Conservation (phyloP, 2,329 filamentous ascomycete genomes). For the Capronia coronata region DNA sequence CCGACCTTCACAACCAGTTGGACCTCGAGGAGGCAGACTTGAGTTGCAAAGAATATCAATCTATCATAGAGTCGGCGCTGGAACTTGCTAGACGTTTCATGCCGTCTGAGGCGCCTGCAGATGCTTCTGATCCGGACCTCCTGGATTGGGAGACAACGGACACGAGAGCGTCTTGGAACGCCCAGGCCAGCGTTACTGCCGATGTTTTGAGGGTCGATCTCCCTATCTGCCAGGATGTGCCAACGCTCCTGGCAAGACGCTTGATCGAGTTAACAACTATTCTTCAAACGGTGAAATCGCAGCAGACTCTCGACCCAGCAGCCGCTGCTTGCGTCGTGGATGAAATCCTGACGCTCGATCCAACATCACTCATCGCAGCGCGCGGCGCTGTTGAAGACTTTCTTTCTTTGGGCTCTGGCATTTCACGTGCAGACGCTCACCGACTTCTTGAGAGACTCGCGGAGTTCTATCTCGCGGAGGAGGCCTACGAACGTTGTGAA, state of each 20-base stretch:
- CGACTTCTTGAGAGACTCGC: constrained; percentile 44
- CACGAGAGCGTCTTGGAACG: constrained; percentile 11
- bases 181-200: neutral
- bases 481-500: constrained; percentile 67
- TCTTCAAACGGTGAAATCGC: constrained; percentile 13
- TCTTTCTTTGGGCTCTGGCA: constrained; percentile 10
- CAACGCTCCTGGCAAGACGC: constrained; percentile 7
- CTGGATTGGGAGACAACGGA: constrained; percentile 12
- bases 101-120: neutral
- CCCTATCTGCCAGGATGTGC: constrained; percentile 11
- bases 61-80: constrained; percentile 13
- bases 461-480: constrained; percentile 45
- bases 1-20: constrained; percentile 12
- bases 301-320: constrained; percentile 10
- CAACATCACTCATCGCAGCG: constrained; percentile 14
- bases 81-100: constrained; percentile 5
- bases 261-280: constrained; percentile 11
- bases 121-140: constrained; percentile 9
- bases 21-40: neutral
- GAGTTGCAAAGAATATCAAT: constrained; percentile 5
- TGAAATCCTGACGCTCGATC: constrained; percentile 18
- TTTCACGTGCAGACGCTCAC: constrained; percentile 34
- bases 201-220: constrained; percentile 10
- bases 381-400: constrained; percentile 18
- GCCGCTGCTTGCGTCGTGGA: constrained; percentile 12